Percentiles rank a stretch among this genome's conserved stretches.
phyloP scores from a whole-genome alignment of 768 basidiomycete genomes.

The Mycena venus region DNA sequence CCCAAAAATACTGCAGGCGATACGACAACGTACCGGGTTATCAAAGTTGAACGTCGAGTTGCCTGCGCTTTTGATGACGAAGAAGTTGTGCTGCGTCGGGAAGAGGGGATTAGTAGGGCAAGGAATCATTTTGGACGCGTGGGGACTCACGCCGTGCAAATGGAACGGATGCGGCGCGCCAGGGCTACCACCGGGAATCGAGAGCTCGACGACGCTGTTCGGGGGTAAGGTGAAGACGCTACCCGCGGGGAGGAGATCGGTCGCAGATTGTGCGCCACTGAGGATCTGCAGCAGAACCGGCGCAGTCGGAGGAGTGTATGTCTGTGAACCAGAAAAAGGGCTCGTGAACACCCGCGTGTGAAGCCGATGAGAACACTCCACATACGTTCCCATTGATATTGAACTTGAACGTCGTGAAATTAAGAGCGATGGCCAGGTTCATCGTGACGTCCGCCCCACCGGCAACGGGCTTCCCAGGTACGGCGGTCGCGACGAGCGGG shows the following conservation, averaged over 20 bases:
- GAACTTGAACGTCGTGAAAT: slow-evolving; percentile 17
- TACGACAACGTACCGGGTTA: slow-evolving; percentile 59
- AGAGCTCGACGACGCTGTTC: slow-evolving; percentile 3
- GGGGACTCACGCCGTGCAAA: slow-evolving; percentile 30
- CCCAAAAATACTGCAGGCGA: no score
- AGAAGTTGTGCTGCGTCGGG: slow-evolving; percentile 43
- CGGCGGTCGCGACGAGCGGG: slow-evolving; percentile 37
- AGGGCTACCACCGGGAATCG: slow-evolving; percentile 40
- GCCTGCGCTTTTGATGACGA: slow-evolving; percentile 45
- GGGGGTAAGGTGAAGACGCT: background rate
- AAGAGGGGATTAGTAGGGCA: background rate
- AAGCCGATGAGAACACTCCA: no score
- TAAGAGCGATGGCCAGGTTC: slow-evolving; percentile 20
- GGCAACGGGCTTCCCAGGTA: slow-evolving; percentile 44
- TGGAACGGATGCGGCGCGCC: slow-evolving; percentile 34
- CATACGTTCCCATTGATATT: slow-evolving; percentile 17
- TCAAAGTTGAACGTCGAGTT: slow-evolving; percentile 42
- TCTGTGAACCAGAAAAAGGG: no score
- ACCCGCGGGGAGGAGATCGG: slow-evolving; percentile 4
- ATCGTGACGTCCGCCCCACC: slow-evolving; percentile 25
- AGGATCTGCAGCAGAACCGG: slow-evolving; percentile 28
- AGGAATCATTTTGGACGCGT: no score
- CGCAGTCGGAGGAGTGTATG: slow-evolving; percentile 34
- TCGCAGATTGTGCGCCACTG: slow-evolving; percentile 29
- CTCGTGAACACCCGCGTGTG: no score